Percentiles rank a stretch among this genome's conserved stretches.
Evolutionary conservation across 2,329 filamentous ascomycete species (phyloP).

Genomic region (Monilinia fructicola): DNA sequence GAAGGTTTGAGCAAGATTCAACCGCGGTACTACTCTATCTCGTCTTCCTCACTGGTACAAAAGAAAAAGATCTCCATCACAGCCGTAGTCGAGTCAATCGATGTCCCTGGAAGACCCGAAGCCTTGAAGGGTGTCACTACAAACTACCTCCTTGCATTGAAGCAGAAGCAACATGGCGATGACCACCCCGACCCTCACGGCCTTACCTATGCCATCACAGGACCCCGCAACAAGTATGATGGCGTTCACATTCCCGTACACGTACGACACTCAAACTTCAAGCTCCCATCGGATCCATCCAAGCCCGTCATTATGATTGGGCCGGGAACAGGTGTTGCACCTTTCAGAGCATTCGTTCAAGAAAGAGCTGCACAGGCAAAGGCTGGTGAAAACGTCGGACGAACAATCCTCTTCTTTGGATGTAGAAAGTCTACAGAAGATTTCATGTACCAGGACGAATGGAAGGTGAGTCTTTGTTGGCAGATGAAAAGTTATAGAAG

Average conservation of each 20-base stretch:
- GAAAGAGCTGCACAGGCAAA: constrained; percentile 83
- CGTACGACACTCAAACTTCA: constrained; percentile 98
- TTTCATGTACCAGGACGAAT: constrained; percentile 89
- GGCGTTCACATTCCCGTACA: constrained; percentile 94
- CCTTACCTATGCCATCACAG: constrained; percentile 79
- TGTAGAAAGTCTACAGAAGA: constrained; percentile 87
- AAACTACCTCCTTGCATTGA: constrained; percentile 92
- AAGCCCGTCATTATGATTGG: constrained; percentile 96
- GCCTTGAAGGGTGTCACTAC: constrained; percentile 90
- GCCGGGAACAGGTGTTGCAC: constrained; percentile 92
- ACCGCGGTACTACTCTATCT: constrained; percentile 98
- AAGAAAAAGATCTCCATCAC: constrained; percentile 95
- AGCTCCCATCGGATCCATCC: constrained; percentile 89
- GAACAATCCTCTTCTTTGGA: constrained; percentile 90
- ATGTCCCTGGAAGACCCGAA: constrained; percentile 73
- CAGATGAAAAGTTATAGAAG: background rate
- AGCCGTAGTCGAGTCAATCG: constrained; percentile 84
- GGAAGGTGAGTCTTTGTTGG: constrained; percentile 66
- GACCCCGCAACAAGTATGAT: constrained; percentile 95
- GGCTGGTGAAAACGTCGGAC: constrained; percentile 78
- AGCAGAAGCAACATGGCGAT: constrained; percentile 94
- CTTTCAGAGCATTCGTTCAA: constrained; percentile 93
- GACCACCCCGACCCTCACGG: constrained; percentile 78
- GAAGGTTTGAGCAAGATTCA: constrained; percentile 94
- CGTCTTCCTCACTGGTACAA: constrained; percentile 90